These are phyloP conservation scores for Dictyostelium purpureum DNA, from an alignment of 78 protist species.

Conservation along the genomic window DNA sequence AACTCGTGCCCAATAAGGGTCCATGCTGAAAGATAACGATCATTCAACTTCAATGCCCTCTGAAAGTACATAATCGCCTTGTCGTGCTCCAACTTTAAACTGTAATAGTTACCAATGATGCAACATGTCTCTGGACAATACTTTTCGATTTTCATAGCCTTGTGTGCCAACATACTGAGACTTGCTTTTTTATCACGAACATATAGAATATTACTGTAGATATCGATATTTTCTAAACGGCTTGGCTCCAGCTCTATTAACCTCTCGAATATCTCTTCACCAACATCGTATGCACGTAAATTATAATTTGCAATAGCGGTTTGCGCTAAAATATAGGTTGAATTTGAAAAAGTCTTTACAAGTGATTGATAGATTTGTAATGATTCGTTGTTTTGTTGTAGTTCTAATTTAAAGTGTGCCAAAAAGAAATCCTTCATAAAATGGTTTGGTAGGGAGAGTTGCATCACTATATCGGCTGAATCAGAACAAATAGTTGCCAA, in stretches of 20 bases:
- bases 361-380: slow-evolving; percentile 55
- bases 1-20: slow-evolving; percentile 97
- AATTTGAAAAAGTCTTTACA: slow-evolving; percentile 32
- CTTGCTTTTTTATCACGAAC: slow-evolving; percentile 82
- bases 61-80: slow-evolving; percentile 96
- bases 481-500: slow-evolving; percentile 48
- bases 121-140: slow-evolving; percentile 97
- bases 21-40: slow-evolving; percentile 92
- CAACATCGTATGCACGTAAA: slow-evolving; percentile 74
- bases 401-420: slow-evolving; percentile 79
- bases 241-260: slow-evolving; percentile 81
- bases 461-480: neutral
- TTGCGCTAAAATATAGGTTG: slow-evolving; percentile 77
- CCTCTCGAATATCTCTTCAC: slow-evolving; percentile 76
- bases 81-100: slow-evolving; percentile 89
- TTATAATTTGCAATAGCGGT: slow-evolving; percentile 86
- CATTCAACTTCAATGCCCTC: slow-evolving; percentile 88
- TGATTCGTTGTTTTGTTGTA: slow-evolving; percentile 72
- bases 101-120: slow-evolving; percentile 94
- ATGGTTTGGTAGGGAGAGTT: slow-evolving; percentile 47
- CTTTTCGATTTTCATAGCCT: slow-evolving; percentile 67
- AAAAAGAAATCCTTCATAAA: slow-evolving; percentile 83
- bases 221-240: slow-evolving; percentile 91
- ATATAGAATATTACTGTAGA: slow-evolving; percentile 94
- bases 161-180: slow-evolving; percentile 85